Conservation (phyloP, 2,329 filamentous ascomycete genomes). For the Colletotrichum karsti region DNA sequence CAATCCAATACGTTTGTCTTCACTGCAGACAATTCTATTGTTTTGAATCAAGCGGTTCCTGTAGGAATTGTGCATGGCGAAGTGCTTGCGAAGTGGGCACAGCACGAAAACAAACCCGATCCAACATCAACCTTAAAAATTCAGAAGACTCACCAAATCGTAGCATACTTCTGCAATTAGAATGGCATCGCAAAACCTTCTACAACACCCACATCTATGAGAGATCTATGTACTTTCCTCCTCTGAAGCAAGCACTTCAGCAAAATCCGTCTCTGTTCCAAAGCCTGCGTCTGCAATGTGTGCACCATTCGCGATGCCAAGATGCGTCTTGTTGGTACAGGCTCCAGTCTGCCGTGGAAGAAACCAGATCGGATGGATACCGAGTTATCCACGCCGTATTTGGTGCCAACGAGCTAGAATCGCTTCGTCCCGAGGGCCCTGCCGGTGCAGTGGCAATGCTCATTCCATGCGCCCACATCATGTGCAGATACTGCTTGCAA, state of each 20-base stretch:
- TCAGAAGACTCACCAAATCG: no score
- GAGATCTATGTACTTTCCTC: neutral
- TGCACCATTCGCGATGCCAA: neutral
- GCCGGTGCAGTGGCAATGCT: neutral
- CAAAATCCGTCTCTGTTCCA: neutral
- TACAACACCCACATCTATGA: no score
- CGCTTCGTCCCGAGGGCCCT: neutral
- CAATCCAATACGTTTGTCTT: no score
- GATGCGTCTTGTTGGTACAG: neutral
- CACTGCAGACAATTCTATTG: no score
- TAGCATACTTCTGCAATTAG: no score
- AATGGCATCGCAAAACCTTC: no score
- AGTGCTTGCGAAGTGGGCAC: no score
- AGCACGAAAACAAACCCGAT: no score
- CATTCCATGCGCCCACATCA: slow-evolving; percentile 9
- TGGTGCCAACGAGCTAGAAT: neutral
- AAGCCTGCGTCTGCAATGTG: neutral
- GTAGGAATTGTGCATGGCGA: no score
- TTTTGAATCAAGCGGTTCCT: no score
- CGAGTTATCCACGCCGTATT: neutral
- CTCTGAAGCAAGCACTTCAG: neutral
- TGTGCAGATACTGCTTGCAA: slow-evolving; percentile 3
- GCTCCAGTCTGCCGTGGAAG: neutral
- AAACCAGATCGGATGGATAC: neutral
- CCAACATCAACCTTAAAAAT: no score